Evolutionary conservation across 176 grass and related monocot species (phyloP).

Genomic region (Musa schizocarpa): DNA sequence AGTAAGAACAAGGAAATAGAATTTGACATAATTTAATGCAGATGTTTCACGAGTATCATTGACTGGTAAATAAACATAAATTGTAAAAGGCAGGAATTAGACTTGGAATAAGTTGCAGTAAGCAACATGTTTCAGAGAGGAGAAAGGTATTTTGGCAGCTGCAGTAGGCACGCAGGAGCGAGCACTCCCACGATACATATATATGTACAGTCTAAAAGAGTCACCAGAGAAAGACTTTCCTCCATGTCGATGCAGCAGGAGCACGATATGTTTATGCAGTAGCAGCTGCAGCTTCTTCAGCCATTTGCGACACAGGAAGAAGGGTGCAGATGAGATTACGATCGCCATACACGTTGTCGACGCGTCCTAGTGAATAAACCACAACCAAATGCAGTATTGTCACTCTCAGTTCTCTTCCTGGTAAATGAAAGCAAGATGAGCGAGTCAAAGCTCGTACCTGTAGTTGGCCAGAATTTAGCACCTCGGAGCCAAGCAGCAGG

Average conservation of each 20-base stretch:
- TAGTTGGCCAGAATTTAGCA: conserved; percentile 97
- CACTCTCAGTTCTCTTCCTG: neutral
- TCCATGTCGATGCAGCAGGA: neutral
- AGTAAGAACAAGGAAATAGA: neutral
- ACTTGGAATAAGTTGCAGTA: neutral
- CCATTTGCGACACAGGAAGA: conserved; percentile 67
- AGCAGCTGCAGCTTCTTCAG: conserved; percentile 88
- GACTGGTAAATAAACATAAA: neutral
- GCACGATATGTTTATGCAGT: conserved; percentile 28
- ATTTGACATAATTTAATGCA: neutral
- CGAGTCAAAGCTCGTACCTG: conserved; percentile 34
- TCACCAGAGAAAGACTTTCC: neutral
- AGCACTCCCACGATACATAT: neutral
- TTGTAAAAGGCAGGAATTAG: neutral
- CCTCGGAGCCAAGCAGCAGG: conserved; percentile 89
- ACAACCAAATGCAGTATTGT: neutral
- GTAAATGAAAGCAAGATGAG: neutral
- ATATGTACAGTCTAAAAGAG: conserved; percentile 8
- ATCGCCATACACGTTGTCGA: conserved; percentile 97
- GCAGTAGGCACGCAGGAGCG: neutral
- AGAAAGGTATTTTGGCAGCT: neutral
- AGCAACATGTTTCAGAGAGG: conserved; percentile 1
- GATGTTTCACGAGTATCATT: neutral
- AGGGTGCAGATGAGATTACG: conserved; percentile 93
- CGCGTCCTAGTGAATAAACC: conserved; percentile 43